Conservation (phyloP, 208 protist genomes). For the Novymonas esmeraldas region DNA sequence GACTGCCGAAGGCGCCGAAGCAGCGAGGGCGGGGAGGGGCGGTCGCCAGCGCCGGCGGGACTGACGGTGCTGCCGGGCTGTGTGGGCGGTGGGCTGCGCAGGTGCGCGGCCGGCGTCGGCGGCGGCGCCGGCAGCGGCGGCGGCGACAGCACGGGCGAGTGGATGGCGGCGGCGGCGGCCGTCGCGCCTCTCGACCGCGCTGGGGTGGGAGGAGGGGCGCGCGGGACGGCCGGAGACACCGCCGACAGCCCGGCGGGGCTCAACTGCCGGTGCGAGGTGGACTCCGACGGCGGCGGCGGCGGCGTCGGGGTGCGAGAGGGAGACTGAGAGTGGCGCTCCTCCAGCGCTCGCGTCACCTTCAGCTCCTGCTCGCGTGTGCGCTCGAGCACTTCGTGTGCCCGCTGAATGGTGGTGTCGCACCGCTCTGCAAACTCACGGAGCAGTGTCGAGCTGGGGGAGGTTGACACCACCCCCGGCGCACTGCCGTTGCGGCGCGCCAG, state of each 20-base stretch:
- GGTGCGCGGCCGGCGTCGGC: conserved; percentile 1
- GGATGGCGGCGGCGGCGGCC: neutral
- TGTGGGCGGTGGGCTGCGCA: conserved; percentile 11
- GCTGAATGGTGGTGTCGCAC: conserved; percentile 57
- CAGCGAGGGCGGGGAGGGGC: conserved; percentile 5
- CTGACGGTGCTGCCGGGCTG: neutral
- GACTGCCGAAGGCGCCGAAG: conserved; percentile 13
- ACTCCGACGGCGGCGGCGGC: neutral
- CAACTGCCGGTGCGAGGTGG: neutral
- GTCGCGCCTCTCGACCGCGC: neutral
- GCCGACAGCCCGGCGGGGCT: no score
- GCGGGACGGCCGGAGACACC: conserved; percentile 1
- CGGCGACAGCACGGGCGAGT: conserved; percentile 2
- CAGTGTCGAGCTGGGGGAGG: conserved; percentile 6
- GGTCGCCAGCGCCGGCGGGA: neutral
- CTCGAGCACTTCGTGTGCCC: conserved; percentile 57
- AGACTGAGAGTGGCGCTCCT: conserved; percentile 42
- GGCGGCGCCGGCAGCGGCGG: conserved; percentile 9
- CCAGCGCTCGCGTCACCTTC: conserved; percentile 30
- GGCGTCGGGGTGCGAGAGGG: conserved; percentile 22
- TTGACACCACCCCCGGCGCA: no score
- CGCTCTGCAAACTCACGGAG: conserved; percentile 31
- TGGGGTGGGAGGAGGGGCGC: conserved; percentile 4
- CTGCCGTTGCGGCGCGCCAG: neutral
- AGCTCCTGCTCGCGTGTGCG: conserved; percentile 39